Base-by-base conservation (phyloP, 1,139 yeast genomes). In the Yamadazyma blattariae region DNA sequence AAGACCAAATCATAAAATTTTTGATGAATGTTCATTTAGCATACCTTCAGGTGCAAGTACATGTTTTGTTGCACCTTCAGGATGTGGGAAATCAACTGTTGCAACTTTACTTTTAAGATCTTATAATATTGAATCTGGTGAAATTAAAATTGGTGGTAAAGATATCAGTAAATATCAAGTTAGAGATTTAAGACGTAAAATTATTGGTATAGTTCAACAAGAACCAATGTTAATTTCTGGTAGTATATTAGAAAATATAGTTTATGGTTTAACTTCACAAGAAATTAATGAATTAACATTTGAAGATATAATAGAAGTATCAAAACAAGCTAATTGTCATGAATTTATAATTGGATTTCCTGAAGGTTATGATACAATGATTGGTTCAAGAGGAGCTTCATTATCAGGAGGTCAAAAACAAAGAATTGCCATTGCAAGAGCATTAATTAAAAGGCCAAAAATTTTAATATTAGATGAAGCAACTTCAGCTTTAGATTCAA, bases 31-130 rank as follows among this genome's bases (percentile, higher is more conserved):
- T 50, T 64, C 74, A 26, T 72, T 89, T 35, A 67, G 61, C 9
- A 73, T 89, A 24, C 59, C 69, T 11, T 76, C 85, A 4, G 89
- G 92, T 12, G 82, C 88, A 36, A 86, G 88, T 40, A 80, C 92
- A 6, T 92, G 96, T 52, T 73, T 89, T 36, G 96, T 88, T 12
- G 97, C 97, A 1, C 86, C 92, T 12, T 85, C 95, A 14, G 97
- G 97, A 1, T 82, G 94, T 38, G 97, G 97, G 14, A 89, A 89
- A 54, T 84, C 95, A 5, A 89, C 97, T 0, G 74, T 89, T 25
- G 82, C 90, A 1, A 77, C 88, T 7, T 61, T 89, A 32, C 59
- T 89, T 16, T 67, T 88, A 42, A 71, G 96, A 35, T 79, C 86
- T 38, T 87, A 88, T 56, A 71, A 76, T 38, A 56, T 71, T 2